Evolutionary conservation across 139 green algal genomes (phyloP).

Genomic region (Coccomyxa sp.): DNA sequence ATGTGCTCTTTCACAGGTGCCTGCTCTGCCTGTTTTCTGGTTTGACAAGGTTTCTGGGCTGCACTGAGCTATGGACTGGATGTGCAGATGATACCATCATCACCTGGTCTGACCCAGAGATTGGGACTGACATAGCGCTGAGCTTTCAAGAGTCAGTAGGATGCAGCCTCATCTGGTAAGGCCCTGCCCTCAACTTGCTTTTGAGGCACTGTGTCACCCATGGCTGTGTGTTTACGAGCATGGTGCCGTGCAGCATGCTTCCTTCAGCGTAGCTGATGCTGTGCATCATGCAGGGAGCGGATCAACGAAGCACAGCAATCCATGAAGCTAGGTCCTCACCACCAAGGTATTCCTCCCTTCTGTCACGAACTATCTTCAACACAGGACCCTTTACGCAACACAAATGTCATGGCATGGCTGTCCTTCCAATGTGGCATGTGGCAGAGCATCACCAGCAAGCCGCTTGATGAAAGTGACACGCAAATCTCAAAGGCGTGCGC

Average conservation of each 20-base stretch:
- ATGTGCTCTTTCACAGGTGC: too few species aligned
- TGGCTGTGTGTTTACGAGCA: background rate
- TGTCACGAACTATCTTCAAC: too few species aligned
- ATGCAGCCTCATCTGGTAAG: slow-evolving; percentile 86
- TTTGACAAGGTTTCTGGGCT: background rate
- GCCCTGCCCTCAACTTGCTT: background rate
- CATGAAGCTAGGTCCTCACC: too few species aligned
- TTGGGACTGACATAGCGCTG: slow-evolving; percentile 90
- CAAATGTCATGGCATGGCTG: too few species aligned
- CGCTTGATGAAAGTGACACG: too few species aligned
- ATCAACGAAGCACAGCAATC: too few species aligned
- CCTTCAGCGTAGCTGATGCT: background rate
- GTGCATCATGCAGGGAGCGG: background rate
- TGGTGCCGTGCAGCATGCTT: background rate
- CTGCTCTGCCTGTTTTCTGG: too few species aligned
- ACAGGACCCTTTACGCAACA: too few species aligned
- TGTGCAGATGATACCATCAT: slow-evolving; percentile 94
- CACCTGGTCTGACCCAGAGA: slow-evolving; percentile 86
- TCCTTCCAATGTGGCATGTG: too few species aligned
- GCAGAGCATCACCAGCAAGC: too few species aligned
- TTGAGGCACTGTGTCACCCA: background rate
- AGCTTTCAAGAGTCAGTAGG: slow-evolving; percentile 89
- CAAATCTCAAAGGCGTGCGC: too few species aligned
- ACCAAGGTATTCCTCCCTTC: too few species aligned
- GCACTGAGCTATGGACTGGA: background rate